Base-by-base conservation (phyloP, 257 asterid species). In the Plectranthus barbatus region DNA sequence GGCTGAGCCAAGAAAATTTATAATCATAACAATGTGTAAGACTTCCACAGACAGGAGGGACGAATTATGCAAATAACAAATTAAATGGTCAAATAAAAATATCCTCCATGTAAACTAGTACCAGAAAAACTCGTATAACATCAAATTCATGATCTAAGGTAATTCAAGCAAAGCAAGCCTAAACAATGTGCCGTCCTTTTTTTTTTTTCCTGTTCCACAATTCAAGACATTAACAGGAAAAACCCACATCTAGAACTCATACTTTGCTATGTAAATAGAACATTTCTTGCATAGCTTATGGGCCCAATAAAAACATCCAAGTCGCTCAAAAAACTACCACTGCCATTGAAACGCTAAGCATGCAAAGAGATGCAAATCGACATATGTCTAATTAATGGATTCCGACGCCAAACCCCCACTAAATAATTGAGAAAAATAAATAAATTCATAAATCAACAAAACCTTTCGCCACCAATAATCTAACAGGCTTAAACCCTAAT, bases 401-500 rank as follows among this genome's bases (percentile, higher is more conserved):
- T 36, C n/a, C 18, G 4, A 45, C 36, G 21, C 31, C 7, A 20
- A 1, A 11, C 8, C 9, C 47, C 6, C 57, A 62, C 36, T 23
- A 44, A 66, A 45, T 20, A 23, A 20, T 9, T 9, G 40, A 21
- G 5, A 5, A 26, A 26, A 26, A 26, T 26, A 26, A 26, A 26
- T 49, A 60, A 14, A 53, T 52, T 15, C 24, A 62, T 12, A 37
- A 1, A 54, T n/a, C 13, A 56, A 33, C 0, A 9, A 29, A 26
- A 52, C 50, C 21, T 18, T 20, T 62, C 39, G 10, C 49, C 56
- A 41, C 61, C 20, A 47, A 45, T 1, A 42, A 42, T 0, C 46
- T 17, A 17, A 51, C 47, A 49, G 58, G 34, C 55, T 45, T 6
- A 50, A 66, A 67, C 60, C 73, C 64, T 62, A 67, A 66, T 62